Percentiles rank a stretch among this genome's conserved stretches.
Conservation (phyloP, 2,329 filamentous ascomycete genomes). For the Beauveria brongniartii region DNA sequence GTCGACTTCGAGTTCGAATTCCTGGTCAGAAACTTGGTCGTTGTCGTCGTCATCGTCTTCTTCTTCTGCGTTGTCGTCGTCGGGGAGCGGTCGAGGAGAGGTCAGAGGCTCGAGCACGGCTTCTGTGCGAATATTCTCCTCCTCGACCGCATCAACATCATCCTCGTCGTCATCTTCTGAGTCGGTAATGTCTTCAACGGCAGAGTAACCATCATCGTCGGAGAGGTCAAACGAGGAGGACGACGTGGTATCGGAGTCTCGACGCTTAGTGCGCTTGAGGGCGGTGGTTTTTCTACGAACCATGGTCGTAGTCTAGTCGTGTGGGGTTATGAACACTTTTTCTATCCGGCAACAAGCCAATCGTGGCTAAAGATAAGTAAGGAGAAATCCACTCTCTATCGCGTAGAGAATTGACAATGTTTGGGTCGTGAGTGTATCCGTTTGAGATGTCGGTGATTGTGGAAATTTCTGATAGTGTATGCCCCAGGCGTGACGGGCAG, state of each 20-base stretch:
- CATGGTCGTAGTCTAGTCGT: constrained; percentile 30
- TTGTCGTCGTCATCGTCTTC: constrained; percentile 31
- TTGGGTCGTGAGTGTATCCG: background rate
- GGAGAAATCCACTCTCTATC: background rate
- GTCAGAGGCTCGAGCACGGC: constrained; percentile 29
- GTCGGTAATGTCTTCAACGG: constrained; percentile 71
- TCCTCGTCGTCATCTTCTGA: constrained; percentile 71
- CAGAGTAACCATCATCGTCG: constrained; percentile 65
- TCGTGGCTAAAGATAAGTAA: background rate
- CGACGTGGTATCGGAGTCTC: constrained; percentile 40
- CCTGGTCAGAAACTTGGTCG: constrained; percentile 22
- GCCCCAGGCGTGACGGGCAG: constrained; percentile 8
- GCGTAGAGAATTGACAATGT: background rate
- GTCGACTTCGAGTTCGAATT: background rate
- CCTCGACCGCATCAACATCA: constrained; percentile 70
- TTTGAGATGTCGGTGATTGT: background rate
- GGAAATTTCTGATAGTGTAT: background rate
- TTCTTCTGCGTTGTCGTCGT: constrained; percentile 27
- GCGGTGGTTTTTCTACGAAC: constrained; percentile 40
- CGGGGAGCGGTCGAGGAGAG: constrained; percentile 43
- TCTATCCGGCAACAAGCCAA: background rate
- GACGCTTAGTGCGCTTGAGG: constrained; percentile 38
- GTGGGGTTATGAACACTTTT: constrained; percentile 1
- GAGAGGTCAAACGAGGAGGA: constrained; percentile 52
- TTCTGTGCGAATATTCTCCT: constrained; percentile 58